Percentiles rank a stretch among this genome's conserved stretches.
Evolutionary conservation across 306 rosid genomes (phyloP).

Genomic region (Psophocarpus tetragonolobus): DNA sequence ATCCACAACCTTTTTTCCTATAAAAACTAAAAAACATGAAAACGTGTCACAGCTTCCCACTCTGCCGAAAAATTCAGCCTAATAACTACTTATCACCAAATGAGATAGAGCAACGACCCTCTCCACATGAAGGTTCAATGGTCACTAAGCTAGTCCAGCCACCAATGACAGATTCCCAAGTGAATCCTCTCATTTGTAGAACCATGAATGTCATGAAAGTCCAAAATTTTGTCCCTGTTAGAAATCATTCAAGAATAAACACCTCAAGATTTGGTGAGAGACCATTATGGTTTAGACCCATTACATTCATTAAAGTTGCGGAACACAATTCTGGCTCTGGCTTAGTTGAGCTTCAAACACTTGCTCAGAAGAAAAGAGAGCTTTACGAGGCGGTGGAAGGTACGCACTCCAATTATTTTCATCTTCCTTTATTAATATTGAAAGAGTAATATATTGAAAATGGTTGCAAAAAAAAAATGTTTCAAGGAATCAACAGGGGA

Average conservation of each 20-base stretch:
- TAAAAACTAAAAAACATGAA: not conserved
- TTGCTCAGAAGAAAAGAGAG: slow-evolving; percentile 48
- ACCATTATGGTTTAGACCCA: slow-evolving; percentile 48
- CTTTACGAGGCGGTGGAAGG: slow-evolving; percentile 72
- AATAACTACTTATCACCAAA: not conserved
- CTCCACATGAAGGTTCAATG: slow-evolving; percentile 39
- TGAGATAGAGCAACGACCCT: not conserved
- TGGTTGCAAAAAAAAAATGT: slow-evolving; percentile 17
- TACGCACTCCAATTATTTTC: slow-evolving; percentile 15
- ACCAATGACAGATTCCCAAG: slow-evolving; percentile 45
- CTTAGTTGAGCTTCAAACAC: slow-evolving; percentile 52
- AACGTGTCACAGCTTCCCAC: slow-evolving; percentile 13
- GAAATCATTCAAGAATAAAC: slow-evolving; percentile 35
- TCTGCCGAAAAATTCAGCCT: not conserved
- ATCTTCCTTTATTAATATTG: not conserved
- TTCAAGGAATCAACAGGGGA: slow-evolving; percentile 74
- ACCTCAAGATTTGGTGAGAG: slow-evolving; percentile 47
- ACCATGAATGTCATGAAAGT: slow-evolving; percentile 40
- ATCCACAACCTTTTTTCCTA: slow-evolving; percentile 32
- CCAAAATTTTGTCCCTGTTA: slow-evolving; percentile 24
- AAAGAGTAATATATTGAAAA: slow-evolving; percentile 29
- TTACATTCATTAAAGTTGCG: slow-evolving; percentile 44
- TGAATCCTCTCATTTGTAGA: slow-evolving; percentile 33
- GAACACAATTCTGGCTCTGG: slow-evolving; percentile 51
- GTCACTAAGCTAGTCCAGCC: slow-evolving; percentile 49